A percentile compares a stretch with the other conserved stretches of the same genome.
These are phyloP conservation scores for Colletotrichum sp. DNA, from an alignment of 2,329 filamentous ascomycete genomes.

Conservation along the genomic window DNA sequence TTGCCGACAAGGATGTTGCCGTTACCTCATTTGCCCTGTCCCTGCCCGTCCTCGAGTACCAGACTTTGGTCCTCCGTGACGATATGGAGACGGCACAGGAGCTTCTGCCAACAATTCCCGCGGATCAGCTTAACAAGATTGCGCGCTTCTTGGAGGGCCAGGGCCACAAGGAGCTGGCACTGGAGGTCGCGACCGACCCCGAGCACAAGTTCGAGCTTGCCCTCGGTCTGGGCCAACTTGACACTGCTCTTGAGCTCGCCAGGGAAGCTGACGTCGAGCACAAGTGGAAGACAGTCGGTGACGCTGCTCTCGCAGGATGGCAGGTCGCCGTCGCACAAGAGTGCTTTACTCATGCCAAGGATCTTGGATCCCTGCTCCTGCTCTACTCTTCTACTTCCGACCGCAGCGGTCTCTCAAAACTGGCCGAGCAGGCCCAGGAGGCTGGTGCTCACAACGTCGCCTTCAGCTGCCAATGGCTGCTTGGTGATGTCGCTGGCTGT, in stretches of 20 bases:
- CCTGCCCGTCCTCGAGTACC: slow-evolving; percentile 92
- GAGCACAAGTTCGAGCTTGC: slow-evolving; percentile 98
- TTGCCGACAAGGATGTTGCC: slow-evolving; percentile 93
- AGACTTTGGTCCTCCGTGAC: slow-evolving; percentile 90
- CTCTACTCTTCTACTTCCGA: slow-evolving; percentile 88
- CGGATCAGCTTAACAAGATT: slow-evolving; percentile 98
- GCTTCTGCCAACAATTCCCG: slow-evolving; percentile 81
- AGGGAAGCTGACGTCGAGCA: slow-evolving; percentile 86
- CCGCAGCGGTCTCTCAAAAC: slow-evolving; percentile 71
- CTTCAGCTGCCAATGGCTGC: slow-evolving; percentile 88
- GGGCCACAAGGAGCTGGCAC: slow-evolving; percentile 92
- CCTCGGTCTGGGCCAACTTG: slow-evolving; percentile 79
- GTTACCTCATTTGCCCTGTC: slow-evolving; percentile 91
- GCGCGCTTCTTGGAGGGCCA: slow-evolving; percentile 97
- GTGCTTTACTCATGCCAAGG: slow-evolving; percentile 90
- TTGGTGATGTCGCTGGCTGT: slow-evolving; percentile 83
- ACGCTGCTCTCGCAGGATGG: slow-evolving; percentile 87
- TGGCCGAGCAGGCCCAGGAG: slow-evolving; percentile 77
- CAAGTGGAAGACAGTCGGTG: slow-evolving; percentile 98
- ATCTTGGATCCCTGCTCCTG: slow-evolving; percentile 86
- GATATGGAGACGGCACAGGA: slow-evolving; percentile 92
- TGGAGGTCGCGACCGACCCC: slow-evolving; percentile 91
- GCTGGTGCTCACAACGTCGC: slow-evolving; percentile 89
- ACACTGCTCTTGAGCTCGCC: slow-evolving; percentile 86
- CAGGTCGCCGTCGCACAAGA: slow-evolving; percentile 87